A percentile compares a stretch with the other conserved stretches of the same genome.
Conservation (phyloP, 2,329 filamentous ascomycete genomes). For the Chaetomium globosum region DNA sequence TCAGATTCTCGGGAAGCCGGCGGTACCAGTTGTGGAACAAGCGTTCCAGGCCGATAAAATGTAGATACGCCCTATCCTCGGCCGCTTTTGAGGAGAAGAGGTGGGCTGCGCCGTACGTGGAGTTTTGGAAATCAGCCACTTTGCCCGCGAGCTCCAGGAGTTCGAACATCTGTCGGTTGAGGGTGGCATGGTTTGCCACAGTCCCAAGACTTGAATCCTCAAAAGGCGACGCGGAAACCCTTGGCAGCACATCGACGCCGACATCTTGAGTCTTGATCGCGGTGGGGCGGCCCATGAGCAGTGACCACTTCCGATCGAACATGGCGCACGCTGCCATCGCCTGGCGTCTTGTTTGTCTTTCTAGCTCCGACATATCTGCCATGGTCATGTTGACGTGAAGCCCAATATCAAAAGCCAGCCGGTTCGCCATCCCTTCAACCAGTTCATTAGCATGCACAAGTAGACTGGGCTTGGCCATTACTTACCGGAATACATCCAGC, state of each 20-base stretch:
- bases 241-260: slow-evolving; percentile 51
- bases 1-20: slow-evolving; percentile 52
- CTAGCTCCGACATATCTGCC: slow-evolving; percentile 49
- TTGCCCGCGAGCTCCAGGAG: slow-evolving; percentile 59
- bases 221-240: slow-evolving; percentile 42
- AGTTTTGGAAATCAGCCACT: slow-evolving; percentile 50
- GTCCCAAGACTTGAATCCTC: slow-evolving; percentile 40
- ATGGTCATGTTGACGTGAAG: slow-evolving; percentile 51
- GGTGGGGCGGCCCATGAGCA: slow-evolving; percentile 57
- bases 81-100: slow-evolving; percentile 39
- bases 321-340: slow-evolving; percentile 56
- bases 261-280: slow-evolving; percentile 58
- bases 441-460: slow-evolving; percentile 17
- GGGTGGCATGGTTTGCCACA: slow-evolving; percentile 40
- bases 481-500: slow-evolving; percentile 58
- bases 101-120: slow-evolving; percentile 39
- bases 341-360: slow-evolving; percentile 54
- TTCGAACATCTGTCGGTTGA: slow-evolving; percentile 56
- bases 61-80: slow-evolving; percentile 53
- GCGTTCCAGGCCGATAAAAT: slow-evolving; percentile 55
- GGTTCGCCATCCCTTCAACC: slow-evolving; percentile 46
- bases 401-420: slow-evolving; percentile 52
- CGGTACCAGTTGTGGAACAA: slow-evolving; percentile 59
- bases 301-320: slow-evolving; percentile 58
- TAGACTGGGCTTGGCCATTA: slow-evolving; percentile 35